A percentile compares a stretch with the other conserved stretches of the same genome.
Conservation (phyloP, 441 rosid species). For the Arabidopsis lyrata region DNA sequence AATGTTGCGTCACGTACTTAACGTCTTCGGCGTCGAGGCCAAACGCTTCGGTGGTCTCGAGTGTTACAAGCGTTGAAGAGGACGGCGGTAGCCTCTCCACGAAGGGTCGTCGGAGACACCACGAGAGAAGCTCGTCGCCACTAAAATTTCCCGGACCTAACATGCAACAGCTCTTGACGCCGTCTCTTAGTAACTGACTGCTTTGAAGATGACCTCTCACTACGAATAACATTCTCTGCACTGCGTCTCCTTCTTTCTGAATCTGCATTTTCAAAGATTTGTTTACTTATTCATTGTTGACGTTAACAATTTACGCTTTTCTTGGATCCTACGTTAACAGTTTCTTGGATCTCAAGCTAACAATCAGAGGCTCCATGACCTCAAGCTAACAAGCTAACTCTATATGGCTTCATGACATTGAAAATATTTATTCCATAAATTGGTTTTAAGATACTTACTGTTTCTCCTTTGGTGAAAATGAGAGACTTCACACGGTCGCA, state of each 20-base stretch:
- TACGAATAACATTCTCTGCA: slow-evolving; percentile 88
- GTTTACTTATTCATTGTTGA: too few relatives aligned
- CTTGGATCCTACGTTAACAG: too few relatives aligned
- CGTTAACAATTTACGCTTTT: too few relatives aligned
- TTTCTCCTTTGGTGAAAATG: slow-evolving; percentile 93
- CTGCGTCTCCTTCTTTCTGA: slow-evolving; percentile 89
- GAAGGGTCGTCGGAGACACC: slow-evolving; percentile 92
- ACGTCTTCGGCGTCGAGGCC: slow-evolving; percentile 90
- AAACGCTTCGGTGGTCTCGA: slow-evolving; percentile 91
- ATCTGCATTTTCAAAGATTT: slow-evolving; percentile 51
- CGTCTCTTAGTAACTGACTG: slow-evolving; percentile 84
- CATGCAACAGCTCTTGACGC: slow-evolving; percentile 91
- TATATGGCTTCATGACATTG: neutral
- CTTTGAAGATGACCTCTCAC: slow-evolving; percentile 98
- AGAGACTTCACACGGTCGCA: slow-evolving; percentile 97
- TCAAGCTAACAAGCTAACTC: too few relatives aligned
- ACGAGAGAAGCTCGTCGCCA: slow-evolving; percentile 93
- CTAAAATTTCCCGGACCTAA: slow-evolving; percentile 96
- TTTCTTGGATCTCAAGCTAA: slow-evolving; percentile 10
- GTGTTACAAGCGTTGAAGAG: slow-evolving; percentile 79
- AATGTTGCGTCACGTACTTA: slow-evolving; percentile 91
- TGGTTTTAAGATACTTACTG: slow-evolving; percentile 58
- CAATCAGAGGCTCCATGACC: too few relatives aligned
- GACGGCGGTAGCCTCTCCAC: slow-evolving; percentile 87
- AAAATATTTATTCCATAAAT: neutral